phyloP scores from a whole-genome alignment of 371 early-diverging fungal genomes.

The Syncephalastrum sp. region DNA sequence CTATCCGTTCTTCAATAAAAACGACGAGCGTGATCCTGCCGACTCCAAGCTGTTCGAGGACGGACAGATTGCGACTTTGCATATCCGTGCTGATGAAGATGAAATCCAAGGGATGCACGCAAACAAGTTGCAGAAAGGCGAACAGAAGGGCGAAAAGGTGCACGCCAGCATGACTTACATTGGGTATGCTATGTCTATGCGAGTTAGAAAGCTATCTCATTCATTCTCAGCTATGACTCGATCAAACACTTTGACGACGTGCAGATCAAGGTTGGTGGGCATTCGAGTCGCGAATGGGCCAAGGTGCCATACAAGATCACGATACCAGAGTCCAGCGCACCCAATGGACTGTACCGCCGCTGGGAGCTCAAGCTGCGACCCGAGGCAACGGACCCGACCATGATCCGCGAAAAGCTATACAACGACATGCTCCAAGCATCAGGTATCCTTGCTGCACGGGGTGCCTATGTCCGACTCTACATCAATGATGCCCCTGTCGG shows the following conservation, averaged over 20 bases:
- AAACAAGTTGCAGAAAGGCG: slow-evolving; percentile 6
- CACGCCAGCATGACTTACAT: slow-evolving; percentile 10
- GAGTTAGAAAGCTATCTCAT: background rate
- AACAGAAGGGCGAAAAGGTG: slow-evolving; percentile 5
- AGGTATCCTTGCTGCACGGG: slow-evolving; percentile 31
- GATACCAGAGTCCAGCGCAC: slow-evolving; percentile 11
- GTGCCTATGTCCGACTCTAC: slow-evolving; percentile 25
- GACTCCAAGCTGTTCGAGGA: slow-evolving; percentile 17
- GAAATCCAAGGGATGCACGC: slow-evolving; percentile 15
- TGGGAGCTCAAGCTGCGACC: slow-evolving; percentile 33
- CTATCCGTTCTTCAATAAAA: slow-evolving; percentile 1
- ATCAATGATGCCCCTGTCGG: slow-evolving; percentile 29
- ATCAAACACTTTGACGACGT: slow-evolving; percentile 19
- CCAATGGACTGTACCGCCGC: slow-evolving; percentile 19
- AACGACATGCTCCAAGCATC: slow-evolving; percentile 30
- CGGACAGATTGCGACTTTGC: slow-evolving; percentile 14
- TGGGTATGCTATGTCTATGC: slow-evolving; percentile 6
- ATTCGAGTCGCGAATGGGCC: slow-evolving; percentile 28
- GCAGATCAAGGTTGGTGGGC: slow-evolving; percentile 35
- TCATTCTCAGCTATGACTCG: slow-evolving; percentile 11
- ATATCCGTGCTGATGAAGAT: slow-evolving; percentile 10
- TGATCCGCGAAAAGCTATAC: slow-evolving; percentile 37
- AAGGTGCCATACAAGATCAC: slow-evolving; percentile 35
- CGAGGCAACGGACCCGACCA: slow-evolving; percentile 29
- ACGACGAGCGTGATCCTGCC: slow-evolving; percentile 2